phyloP scores from a whole-genome alignment of 139 green algal species.

The Tetraselmis striata region DNA sequence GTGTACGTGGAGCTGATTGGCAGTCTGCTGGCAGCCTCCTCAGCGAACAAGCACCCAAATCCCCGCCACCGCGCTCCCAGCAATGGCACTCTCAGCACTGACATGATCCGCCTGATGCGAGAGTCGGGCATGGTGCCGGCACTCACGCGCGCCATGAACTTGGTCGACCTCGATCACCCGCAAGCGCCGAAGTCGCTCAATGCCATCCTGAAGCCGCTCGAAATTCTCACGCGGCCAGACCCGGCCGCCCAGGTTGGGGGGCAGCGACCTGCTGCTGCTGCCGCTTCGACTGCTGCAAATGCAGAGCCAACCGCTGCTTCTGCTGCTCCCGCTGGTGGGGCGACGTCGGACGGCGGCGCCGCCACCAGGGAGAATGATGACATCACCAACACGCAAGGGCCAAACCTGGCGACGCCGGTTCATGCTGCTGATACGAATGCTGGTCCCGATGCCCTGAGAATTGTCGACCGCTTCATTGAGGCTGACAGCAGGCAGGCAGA shows the following conservation, averaged over 20 bases:
- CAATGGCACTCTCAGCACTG: conserved; percentile 26
- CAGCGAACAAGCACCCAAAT: neutral
- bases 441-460: neutral
- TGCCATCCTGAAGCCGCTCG: conserved; percentile 71
- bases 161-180: conserved; percentile 60
- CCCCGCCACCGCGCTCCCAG: neutral
- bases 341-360: too few species aligned
- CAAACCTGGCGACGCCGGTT: neutral
- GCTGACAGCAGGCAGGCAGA: neutral
- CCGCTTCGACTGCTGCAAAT: neutral
- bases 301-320: neutral
- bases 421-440: neutral
- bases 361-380: too few species aligned
- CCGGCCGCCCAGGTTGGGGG: too few species aligned
- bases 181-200: conserved; percentile 45
- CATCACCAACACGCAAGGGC: neutral
- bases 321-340: neutral
- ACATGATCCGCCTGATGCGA: conserved; percentile 68
- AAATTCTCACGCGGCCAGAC: conserved; percentile 67
- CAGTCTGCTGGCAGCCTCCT: conserved; percentile 35
- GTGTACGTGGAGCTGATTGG: conserved; percentile 41
- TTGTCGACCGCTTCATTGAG: neutral
- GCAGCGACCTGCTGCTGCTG: neutral
- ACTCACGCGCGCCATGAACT: conserved; percentile 43
- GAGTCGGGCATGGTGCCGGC: conserved; percentile 60